These are phyloP conservation scores for Triangularia verruculosa DNA, from an alignment of 2,329 filamentous ascomycete genomes.

Conservation along the genomic window DNA sequence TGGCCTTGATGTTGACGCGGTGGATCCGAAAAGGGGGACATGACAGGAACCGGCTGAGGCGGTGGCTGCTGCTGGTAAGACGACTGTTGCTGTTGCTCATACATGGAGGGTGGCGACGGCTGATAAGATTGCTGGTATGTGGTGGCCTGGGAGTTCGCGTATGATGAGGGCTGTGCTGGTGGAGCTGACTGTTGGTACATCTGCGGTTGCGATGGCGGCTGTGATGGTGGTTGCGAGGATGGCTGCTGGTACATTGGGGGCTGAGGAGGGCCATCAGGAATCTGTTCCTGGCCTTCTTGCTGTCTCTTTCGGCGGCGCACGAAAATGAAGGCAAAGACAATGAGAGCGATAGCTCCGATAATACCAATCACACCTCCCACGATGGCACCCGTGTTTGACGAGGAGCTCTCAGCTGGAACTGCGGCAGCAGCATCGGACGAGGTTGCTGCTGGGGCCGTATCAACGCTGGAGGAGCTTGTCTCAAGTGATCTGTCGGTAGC, in stretches of 20 bases:
- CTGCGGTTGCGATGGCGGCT: background rate
- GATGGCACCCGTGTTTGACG: conserved; percentile 23
- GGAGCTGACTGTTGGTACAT: conserved; percentile 4
- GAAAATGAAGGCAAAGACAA: conserved; percentile 19
- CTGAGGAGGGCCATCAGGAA: background rate
- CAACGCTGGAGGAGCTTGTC: background rate
- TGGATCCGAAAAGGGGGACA: background rate
- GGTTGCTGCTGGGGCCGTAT: conserved; percentile 3
- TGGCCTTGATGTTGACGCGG: background rate
- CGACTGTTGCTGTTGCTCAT: background rate
- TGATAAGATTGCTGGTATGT: background rate
- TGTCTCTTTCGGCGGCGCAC: conserved; percentile 17
- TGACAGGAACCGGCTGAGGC: background rate
- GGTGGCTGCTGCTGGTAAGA: background rate
- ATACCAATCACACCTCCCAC: conserved; percentile 26
- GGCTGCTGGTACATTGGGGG: conserved; percentile 7
- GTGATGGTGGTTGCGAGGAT: conserved; percentile 2
- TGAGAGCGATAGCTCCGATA: conserved; percentile 22
- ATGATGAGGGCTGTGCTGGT: background rate
- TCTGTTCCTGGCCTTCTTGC: background rate
- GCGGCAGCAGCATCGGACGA: conserved; percentile 10
- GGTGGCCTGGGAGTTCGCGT: background rate
- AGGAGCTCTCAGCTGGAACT: conserved; percentile 3
- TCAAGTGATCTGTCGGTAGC: background rate
- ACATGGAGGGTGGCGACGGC: background rate